phyloP scores from a whole-genome alignment of 2,329 filamentous ascomycete species.

The Byssothecium circinans region DNA sequence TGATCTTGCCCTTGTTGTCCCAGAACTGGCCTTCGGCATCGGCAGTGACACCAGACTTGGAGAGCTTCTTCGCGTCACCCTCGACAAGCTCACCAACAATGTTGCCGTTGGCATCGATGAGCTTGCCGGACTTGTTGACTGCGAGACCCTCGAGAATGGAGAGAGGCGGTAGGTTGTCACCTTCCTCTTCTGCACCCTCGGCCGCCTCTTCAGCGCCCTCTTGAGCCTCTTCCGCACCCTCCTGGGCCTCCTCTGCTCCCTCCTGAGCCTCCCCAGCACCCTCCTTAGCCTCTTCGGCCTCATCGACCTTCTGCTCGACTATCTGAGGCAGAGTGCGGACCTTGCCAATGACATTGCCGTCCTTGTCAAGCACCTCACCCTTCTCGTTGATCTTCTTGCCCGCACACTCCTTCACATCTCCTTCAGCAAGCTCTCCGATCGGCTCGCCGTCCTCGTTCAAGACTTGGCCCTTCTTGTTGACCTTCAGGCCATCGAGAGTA shows the following conservation, averaged over 20 bases:
- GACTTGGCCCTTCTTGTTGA: slow-evolving; percentile 61
- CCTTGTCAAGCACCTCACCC: slow-evolving; percentile 66
- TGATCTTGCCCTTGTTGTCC: slow-evolving; percentile 57
- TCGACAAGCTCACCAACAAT: slow-evolving; percentile 54
- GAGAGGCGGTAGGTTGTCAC: slow-evolving; percentile 49
- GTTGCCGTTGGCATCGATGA: slow-evolving; percentile 50
- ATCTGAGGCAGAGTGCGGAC: slow-evolving; percentile 57
- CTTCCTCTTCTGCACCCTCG: slow-evolving; percentile 36
- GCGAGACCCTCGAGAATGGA: slow-evolving; percentile 53
- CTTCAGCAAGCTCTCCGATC: slow-evolving; percentile 57
- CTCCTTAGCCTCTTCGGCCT: slow-evolving; percentile 33
- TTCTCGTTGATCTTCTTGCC: slow-evolving; percentile 67
- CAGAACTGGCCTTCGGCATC: slow-evolving; percentile 56
- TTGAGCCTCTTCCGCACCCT: slow-evolving; percentile 28
- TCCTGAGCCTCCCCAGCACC: slow-evolving; percentile 33
- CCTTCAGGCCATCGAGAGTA: slow-evolving; percentile 56
- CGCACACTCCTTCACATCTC: slow-evolving; percentile 63
- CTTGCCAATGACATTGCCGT: slow-evolving; percentile 64
- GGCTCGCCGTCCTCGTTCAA: slow-evolving; percentile 57
- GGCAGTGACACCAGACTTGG: slow-evolving; percentile 49
- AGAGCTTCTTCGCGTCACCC: slow-evolving; percentile 57
- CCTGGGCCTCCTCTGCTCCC: slow-evolving; percentile 35
- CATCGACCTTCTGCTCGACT: slow-evolving; percentile 38
- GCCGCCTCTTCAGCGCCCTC: slow-evolving; percentile 38
- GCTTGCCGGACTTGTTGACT: slow-evolving; percentile 55